These are phyloP conservation scores for Melocanna baccifera DNA, from an alignment of 176 grass and related monocot genomes.

Conservation along the genomic window DNA sequence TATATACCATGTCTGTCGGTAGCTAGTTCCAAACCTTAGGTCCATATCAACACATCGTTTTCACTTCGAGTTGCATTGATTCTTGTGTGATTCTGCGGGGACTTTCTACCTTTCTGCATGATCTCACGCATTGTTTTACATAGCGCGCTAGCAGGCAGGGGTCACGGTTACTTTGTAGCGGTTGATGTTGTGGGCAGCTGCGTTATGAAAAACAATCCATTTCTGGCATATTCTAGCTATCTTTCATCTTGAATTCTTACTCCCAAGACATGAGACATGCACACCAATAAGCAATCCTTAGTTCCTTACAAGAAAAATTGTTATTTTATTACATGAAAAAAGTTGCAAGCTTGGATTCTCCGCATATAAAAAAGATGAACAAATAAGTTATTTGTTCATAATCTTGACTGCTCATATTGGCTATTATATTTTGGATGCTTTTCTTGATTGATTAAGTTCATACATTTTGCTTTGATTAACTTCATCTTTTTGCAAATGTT, in stretches of 20 bases:
- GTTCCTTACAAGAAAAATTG: neutral
- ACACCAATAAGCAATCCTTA: neutral
- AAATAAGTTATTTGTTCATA: neutral
- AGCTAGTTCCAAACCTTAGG: slow-evolving; percentile 15
- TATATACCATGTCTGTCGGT: neutral
- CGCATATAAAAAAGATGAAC: neutral
- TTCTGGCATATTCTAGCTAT: neutral
- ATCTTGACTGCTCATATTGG: neutral
- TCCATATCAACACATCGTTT: neutral
- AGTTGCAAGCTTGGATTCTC: neutral
- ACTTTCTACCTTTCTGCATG: neutral
- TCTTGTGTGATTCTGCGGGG: neutral
- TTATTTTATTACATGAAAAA: neutral
- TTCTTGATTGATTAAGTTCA: neutral
- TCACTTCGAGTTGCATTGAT: slow-evolving; percentile 18
- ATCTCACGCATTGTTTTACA: neutral
- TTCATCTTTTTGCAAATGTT: neutral
- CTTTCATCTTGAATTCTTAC: neutral
- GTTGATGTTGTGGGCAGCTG: neutral
- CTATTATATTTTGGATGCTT: neutral
- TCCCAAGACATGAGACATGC: neutral
- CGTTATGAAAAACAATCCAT: neutral
- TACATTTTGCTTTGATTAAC: neutral
- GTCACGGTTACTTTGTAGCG: neutral
- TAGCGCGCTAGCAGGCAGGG: neutral